Conservation (phyloP, 192 early-diverging fungal genomes). For the Mortierella claussenii region DNA sequence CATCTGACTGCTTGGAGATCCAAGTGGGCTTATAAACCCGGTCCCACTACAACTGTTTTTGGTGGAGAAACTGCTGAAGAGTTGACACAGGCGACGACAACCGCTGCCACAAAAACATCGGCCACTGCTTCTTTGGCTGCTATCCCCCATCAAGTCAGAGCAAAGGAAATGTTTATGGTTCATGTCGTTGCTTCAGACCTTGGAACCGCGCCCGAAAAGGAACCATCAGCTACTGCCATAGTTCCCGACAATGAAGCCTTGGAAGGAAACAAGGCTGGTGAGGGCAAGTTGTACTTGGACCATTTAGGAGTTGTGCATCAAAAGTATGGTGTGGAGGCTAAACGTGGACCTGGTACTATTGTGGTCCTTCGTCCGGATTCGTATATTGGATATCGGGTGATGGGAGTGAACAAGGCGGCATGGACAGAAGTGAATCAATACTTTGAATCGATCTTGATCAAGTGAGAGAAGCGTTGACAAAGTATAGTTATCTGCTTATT, state of each 20-base stretch:
- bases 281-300: constrained; percentile 37
- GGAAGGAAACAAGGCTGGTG: constrained; percentile 10
- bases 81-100: neutral
- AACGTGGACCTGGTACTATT: constrained; percentile 24
- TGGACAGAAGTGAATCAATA: constrained; percentile 34
- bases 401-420: constrained; percentile 12
- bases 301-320: constrained; percentile 10
- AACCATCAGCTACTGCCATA: neutral
- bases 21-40: constrained; percentile 27
- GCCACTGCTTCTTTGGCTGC: neutral
- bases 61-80: no score
- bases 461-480: neutral
- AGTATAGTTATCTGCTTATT: no score
- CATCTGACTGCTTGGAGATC: constrained; percentile 23
- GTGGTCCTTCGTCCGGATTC: constrained; percentile 36
- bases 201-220: neutral
- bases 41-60: neutral
- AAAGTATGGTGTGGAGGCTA: constrained; percentile 27
- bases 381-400: constrained; percentile 33
- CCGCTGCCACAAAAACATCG: neutral
- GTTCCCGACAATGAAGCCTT: neutral
- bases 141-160: neutral
- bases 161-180: constrained; percentile 21
- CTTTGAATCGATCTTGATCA: constrained; percentile 16
- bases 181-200: constrained; percentile 19